Evolutionary conservation across 805 yeast species (phyloP).

Genomic region (Candida berthetii): DNA sequence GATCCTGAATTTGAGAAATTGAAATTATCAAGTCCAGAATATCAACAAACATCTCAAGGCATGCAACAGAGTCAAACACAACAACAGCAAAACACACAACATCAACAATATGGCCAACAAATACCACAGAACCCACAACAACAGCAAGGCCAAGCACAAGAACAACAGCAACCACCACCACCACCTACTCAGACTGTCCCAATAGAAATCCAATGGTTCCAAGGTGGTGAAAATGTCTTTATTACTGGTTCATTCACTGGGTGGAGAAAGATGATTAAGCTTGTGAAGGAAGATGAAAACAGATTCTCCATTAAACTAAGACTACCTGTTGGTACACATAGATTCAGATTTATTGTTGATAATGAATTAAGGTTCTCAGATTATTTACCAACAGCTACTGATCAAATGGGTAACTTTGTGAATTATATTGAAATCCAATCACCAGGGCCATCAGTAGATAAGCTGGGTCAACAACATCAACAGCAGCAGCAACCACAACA

Average conservation of each 20-base stretch:
- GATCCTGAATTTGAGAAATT: slow-evolving; percentile 53
- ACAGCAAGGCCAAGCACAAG: slow-evolving; percentile 2
- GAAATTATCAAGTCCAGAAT: slow-evolving; percentile 29
- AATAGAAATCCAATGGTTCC: slow-evolving; percentile 83
- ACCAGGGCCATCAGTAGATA: slow-evolving; percentile 17
- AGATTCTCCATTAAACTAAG: slow-evolving; percentile 65
- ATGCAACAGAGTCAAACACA: slow-evolving; percentile 5
- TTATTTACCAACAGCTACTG: slow-evolving; percentile 92
- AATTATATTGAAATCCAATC: slow-evolving; percentile 73
- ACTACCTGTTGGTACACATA: slow-evolving; percentile 85
- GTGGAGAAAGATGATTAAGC: slow-evolving; percentile 96
- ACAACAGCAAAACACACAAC: slow-evolving; percentile 5
- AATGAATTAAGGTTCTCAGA: slow-evolving; percentile 88
- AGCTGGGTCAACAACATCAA: slow-evolving; percentile 18
- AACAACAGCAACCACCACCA: slow-evolving; percentile 8
- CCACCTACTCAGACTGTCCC: slow-evolving; percentile 22
- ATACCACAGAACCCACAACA: slow-evolving; percentile 2
- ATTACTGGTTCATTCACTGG: slow-evolving; percentile 98
- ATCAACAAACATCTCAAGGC: slow-evolving; percentile 16
- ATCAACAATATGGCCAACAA: slow-evolving; percentile 3
- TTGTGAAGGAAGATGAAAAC: slow-evolving; percentile 46
- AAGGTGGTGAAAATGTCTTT: slow-evolving; percentile 94
- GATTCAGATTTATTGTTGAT: slow-evolving; percentile 90
- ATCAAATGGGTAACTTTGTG: slow-evolving; percentile 93
- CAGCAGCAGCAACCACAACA: slow-evolving; percentile 10